phyloP scores from a whole-genome alignment of 306 rosid genomes.

The Astragalus glycyphyllos region DNA sequence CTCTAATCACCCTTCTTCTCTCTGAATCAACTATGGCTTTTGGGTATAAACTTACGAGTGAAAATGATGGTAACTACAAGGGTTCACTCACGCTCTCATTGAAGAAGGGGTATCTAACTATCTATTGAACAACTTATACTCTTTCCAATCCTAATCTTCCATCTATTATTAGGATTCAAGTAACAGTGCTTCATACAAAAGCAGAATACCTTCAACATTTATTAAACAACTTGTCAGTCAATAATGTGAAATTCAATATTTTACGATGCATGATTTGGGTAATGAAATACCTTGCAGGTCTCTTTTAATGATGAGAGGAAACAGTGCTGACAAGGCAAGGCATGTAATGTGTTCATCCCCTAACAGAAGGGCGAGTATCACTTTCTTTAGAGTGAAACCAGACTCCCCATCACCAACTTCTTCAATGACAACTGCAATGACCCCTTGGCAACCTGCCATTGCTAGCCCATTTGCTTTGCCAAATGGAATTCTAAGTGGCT shows the following conservation, averaged over 20 bases:
- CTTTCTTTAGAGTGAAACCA: constrained; percentile 67
- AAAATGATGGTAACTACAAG: constrained; percentile 87
- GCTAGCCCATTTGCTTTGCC: constrained; percentile 52
- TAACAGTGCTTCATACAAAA: constrained; percentile 1
- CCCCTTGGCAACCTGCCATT: constrained; percentile 68
- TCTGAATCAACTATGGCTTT: constrained; percentile 91
- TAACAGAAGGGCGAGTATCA: constrained; percentile 66
- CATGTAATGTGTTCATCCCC: constrained; percentile 83
- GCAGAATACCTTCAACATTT: neutral
- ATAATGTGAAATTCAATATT: constrained; percentile 6
- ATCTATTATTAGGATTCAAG: constrained; percentile 33
- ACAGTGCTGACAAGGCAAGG: constrained; percentile 85
- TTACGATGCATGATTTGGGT: constrained; percentile 26
- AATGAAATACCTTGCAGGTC: constrained; percentile 61
- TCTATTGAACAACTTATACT: constrained; percentile 35
- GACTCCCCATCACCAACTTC: constrained; percentile 63
- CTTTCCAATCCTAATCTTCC: constrained; percentile 1
- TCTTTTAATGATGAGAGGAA: constrained; percentile 85
- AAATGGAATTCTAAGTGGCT: constrained; percentile 57
- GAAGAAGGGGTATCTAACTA: constrained; percentile 88
- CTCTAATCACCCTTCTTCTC: constrained; percentile 81
- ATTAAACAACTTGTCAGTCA: constrained; percentile 10
- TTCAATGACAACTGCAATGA: constrained; percentile 52
- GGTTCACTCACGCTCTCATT: constrained; percentile 88
- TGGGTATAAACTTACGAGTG: constrained; percentile 80